A percentile compares a stretch with the other conserved stretches of the same genome.
Conservation (phyloP, 2,329 filamentous ascomycete genomes). For the Ilyonectria destructans region DNA sequence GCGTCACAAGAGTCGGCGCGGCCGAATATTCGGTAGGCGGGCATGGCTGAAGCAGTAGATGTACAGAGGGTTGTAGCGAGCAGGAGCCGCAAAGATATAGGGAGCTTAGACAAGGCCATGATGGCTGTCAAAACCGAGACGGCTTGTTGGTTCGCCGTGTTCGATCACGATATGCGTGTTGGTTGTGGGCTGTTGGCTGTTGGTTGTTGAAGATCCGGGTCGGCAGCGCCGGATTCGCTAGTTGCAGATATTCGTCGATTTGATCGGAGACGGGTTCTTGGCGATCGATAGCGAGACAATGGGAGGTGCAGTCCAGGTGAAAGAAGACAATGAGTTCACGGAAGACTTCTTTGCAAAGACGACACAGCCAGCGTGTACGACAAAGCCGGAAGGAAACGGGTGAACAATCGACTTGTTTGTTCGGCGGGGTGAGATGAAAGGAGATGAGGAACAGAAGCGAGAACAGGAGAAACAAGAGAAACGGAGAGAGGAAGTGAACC, state of each 20-base stretch:
- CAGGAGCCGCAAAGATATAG: conserved; percentile 54
- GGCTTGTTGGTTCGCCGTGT: conserved; percentile 12
- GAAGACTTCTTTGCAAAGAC: conserved; percentile 25
- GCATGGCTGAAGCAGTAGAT: conserved; percentile 59
- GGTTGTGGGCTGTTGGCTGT: conserved; percentile 21
- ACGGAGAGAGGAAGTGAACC: conserved; percentile 23
- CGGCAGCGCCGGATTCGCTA: conserved; percentile 10
- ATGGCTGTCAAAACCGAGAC: conserved; percentile 20
- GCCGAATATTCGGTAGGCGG: conserved; percentile 57
- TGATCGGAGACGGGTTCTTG: neutral
- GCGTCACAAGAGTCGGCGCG: conserved; percentile 68
- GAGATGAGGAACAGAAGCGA: conserved; percentile 4
- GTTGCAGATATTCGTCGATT: neutral
- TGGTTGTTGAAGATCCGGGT: conserved; percentile 14
- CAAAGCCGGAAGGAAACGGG: conserved; percentile 25
- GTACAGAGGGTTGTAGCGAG: conserved; percentile 58
- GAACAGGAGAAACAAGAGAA: conserved; percentile 5
- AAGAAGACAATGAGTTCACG: conserved; percentile 2
- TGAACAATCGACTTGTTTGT: conserved; percentile 42
- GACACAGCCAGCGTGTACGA: conserved; percentile 42
- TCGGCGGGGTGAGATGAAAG: conserved; percentile 20
- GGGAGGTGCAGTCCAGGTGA: neutral
- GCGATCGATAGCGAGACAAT: conserved; percentile 4
- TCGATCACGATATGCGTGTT: neutral
- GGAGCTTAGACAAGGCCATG: conserved; percentile 40